Base-by-base conservation (phyloP, 805 yeast genomes). In the Starmerella sirachaensis region DNA sequence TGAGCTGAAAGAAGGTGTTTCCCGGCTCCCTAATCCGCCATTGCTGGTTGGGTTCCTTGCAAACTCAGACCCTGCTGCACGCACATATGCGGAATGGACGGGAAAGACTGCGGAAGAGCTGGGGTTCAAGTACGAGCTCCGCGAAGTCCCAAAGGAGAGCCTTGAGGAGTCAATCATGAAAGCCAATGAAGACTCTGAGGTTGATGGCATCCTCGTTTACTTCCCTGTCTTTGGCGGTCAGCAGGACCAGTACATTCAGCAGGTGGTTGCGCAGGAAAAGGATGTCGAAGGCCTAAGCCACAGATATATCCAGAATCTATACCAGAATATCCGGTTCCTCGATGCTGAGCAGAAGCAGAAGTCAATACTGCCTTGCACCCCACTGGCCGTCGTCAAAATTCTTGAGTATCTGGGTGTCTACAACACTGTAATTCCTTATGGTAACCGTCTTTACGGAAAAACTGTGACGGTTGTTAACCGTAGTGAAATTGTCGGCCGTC, bases 221-320 rank as follows among this genome's bases (percentile, higher is more conserved):
- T 91, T 88, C 70, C 98, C 98, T 0, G 97, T 91, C 2, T 91
- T 83, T 60, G 95, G 94, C 3, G 82, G 83, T 55, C 73, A 82
- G 42, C 97, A 91, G 61, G 98, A 91, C 60, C 94, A 82, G 60
- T 91, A 91, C 58, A 61, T 91, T 41, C 97, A 91, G 62, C 97
- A 91, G 61, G 80, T 85, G 44, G 86, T 91, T 14, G 65, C 85
- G n/a, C 66, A 77, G 27, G 88, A 83, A 43, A 91, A 91, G 58
- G 98, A 91, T 53, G 97, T 91, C 18, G 98, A 91, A 61, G 98
- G 98, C 2, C 66, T 91, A 51, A 83, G 86, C 56, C 91, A 84
- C 63, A 63, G 78, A 51, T 91, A 85, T 60, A 77, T 88, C 60
- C 93, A 84, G 58, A 91, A 91, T 63, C 73, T 91, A 74, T 91